These are phyloP conservation scores for Isoetes taiwanensis DNA, from an alignment of 75 land plant species.

Conservation along the genomic window DNA sequence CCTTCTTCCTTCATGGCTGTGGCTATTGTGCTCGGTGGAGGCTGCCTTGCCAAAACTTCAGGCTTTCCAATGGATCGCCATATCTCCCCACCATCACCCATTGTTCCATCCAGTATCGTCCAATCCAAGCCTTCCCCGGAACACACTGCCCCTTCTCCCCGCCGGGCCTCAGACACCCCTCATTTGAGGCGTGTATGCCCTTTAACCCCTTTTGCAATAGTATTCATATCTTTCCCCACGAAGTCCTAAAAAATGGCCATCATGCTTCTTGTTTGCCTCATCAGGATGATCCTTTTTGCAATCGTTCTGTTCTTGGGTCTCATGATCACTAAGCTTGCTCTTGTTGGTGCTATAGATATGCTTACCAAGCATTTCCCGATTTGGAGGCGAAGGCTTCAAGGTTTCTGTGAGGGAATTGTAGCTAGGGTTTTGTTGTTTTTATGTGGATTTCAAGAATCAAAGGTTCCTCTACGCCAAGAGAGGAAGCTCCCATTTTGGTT, in stretches of 20 bases:
- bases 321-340: constrained; percentile 15
- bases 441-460: constrained; percentile 16
- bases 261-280: constrained; percentile 9
- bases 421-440: constrained; percentile 16
- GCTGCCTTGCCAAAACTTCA: too few relatives aligned
- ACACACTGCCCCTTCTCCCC: too few relatives aligned
- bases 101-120: too few relatives aligned
- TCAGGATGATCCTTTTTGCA: constrained; percentile 12
- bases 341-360: constrained; percentile 16
- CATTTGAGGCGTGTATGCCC: constrained; percentile 7
- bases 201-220: constrained; percentile 17
- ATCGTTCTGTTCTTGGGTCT: constrained; percentile 11
- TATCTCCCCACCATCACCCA: too few relatives aligned
- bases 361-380: constrained; percentile 17
- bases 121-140: too few relatives aligned
- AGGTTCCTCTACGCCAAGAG: constrained; percentile 17
- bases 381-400: constrained; percentile 10
- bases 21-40: too few relatives aligned
- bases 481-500: constrained; percentile 20
- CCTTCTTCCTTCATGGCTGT: too few relatives aligned
- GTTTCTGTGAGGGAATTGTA: constrained; percentile 9
- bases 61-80: too few relatives aligned
- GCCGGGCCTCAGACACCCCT: too few relatives aligned
- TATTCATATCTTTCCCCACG: constrained; percentile 4
- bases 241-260: not conserved